Base-by-base conservation (phyloP, 352 stramenopile genomes). In the Globisporangium paddicum region DNA sequence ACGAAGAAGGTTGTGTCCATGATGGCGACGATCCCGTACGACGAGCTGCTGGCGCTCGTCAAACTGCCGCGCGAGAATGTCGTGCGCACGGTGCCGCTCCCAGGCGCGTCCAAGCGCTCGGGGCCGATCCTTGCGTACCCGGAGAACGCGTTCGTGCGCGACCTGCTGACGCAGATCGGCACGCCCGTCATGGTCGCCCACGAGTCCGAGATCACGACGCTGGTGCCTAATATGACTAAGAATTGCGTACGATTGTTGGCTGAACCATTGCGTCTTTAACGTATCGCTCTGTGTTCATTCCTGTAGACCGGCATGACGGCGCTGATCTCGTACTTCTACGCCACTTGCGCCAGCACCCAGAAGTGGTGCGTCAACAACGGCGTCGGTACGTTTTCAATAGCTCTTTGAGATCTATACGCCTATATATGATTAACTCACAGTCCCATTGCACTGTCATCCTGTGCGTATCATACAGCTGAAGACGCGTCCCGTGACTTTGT, bases 11-110 rank as follows among this genome's bases (percentile, higher is more conserved):
- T 95, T 35, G 71, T 95, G 42, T 93, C 82, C 55, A 95, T 93
- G 86, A 95, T 95, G 86, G 86, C 86, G 46, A 95, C 86, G 34
- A 92, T 95, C 66, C 86, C 82, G 30, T 95, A 88, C 73, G 78
- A 93, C 13, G 82, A 95, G 58, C 70, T 95, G 49, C 60, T 93
- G 46, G 35, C 75, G 53, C 80, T 93, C 21, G 77, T 93, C 11
- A 64, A 79, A 62, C 66, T 93, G 53, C 79, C 86, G 35, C 71
- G 68, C 14, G 80, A 85, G 54, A 79, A 86, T 55, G 86, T 95
- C 57, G 81, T 93, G 63, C 82, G 86, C 45, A 87, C 76, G 0
- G 83, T 95, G 55, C 86, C 86, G 25, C 70, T 95, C 13, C 81
- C 86, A 0, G 87, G 75, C 18, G 69, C 86, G 5, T 73, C 82